Percentiles rank a stretch among this genome's conserved stretches.
Conservation (phyloP, 495 filamentous ascomycete species). For the Penicillium flavigenum region DNA sequence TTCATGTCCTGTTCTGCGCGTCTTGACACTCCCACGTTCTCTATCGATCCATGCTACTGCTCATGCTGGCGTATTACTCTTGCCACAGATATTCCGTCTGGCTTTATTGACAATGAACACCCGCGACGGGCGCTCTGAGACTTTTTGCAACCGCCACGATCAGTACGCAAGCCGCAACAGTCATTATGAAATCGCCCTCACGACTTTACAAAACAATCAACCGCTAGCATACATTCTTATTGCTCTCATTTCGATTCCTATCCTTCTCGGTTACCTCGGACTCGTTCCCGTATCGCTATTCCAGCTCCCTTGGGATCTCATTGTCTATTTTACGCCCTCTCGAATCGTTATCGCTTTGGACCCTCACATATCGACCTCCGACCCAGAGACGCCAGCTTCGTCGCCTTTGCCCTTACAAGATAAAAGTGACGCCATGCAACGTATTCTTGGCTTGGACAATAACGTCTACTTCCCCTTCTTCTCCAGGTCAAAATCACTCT, state of each 20-base stretch:
- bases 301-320: conserved; percentile 55
- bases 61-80: conserved; percentile 27
- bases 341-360: conserved; percentile 61
- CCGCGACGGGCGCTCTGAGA: conserved; percentile 37
- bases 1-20: conserved; percentile 7
- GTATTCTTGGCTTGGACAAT: conserved; percentile 64
- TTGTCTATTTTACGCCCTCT: conserved; percentile 62
- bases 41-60: conserved; percentile 7
- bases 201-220: conserved; percentile 31
- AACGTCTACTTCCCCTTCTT: conserved; percentile 52
- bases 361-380: conserved; percentile 32
- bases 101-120: conserved; percentile 41
- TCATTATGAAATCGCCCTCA: conserved; percentile 38
- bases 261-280: conserved; percentile 34
- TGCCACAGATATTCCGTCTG: conserved; percentile 24
- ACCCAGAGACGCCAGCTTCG: conserved; percentile 20
- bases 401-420: conserved; percentile 29
- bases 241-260: conserved; percentile 25
- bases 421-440: conserved; percentile 68
- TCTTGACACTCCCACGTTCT: conserved; percentile 11
- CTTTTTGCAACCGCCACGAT: conserved; percentile 34
- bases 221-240: conserved; percentile 27
- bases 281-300: conserved; percentile 30
- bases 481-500: conserved; percentile 41
- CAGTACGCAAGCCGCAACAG: conserved; percentile 25